Base-by-base conservation (phyloP, 2,329 filamentous ascomycete genomes). In the Cladorrhinum sp. region DNA sequence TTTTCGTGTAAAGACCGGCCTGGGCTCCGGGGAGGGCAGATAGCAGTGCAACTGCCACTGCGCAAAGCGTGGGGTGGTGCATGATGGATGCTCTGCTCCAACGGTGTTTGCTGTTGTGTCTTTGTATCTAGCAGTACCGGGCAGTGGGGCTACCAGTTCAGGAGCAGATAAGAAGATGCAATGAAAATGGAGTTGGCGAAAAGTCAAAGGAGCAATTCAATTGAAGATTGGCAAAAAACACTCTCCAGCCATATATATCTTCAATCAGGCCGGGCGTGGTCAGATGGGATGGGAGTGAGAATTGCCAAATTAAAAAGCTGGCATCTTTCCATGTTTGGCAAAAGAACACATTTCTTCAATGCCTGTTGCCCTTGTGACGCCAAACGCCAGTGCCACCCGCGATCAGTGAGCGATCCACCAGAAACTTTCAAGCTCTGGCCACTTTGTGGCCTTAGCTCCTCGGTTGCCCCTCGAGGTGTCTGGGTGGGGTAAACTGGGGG, bases 1-100 rank as follows among this genome's bases (percentile, higher is more conserved):
- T 90, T 79, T 94, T 96, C 62, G 86, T 79, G 78, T 99, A 99
- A 62, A 99, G 76, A 67, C 85, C 86, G 66, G 90, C 88, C 58
- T 87, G 86, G 60, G 82, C 83, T 55, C 82, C 82, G 28, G 89
- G 85, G 56, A 90, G 72, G 59, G 85, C 81, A 64, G 89, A 83
- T 65, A 95, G 79, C 54, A 91, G 76, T 62, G 86, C 85, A 61
- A 84, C 79, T 64, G 82, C 82, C 67, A 82, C 77, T 70, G 83
- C 80, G 71, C 83, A 77, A 71, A 86, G 72, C 55, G 80, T 74
- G 64, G 77, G 75, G 70, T 79, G 79, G 72, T 84, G 82, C 84
- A 87, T 87, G 67, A 64, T 74, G 69, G 10, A 23, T 55, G 53
- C 33, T n/a, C 16, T n/a, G 33, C 54, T 57, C 21, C 12, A 10